Conservation (phyloP, 2,329 filamentous ascomycete genomes). For the Aspergillus chevalieri region DNA sequence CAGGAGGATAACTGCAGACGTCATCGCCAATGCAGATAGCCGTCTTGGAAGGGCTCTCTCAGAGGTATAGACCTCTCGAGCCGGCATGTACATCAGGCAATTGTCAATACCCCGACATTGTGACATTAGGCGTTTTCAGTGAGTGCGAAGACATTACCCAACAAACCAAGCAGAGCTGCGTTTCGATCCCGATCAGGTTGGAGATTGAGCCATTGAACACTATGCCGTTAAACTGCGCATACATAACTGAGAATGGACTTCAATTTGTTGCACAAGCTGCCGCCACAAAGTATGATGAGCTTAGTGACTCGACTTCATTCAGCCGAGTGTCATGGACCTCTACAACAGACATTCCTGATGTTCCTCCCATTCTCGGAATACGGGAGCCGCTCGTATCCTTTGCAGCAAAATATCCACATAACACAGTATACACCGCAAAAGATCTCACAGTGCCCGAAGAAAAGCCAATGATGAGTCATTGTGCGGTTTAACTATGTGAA, state of each 20-base stretch:
- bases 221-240: conserved; percentile 1
- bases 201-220: too few species aligned
- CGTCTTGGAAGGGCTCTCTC: conserved; percentile 1
- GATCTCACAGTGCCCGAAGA: conserved; percentile 2
- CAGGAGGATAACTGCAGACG: too few species aligned
- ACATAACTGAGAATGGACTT: background rate
- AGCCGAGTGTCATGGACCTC: too few species aligned
- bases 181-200: background rate
- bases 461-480: conserved; percentile 7
- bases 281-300: too few species aligned
- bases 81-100: conserved; percentile 6
- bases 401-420: background rate
- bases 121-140: conserved; percentile 13
- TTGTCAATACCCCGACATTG: conserved; percentile 10
- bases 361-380: background rate
- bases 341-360: too few species aligned
- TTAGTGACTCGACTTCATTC: background rate
- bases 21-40: background rate
- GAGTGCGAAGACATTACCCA: conserved; percentile 12
- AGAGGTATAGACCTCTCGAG: conserved; percentile 1
- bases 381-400: background rate
- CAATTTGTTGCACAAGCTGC: background rate
- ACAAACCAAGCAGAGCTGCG: conserved; percentile 5
- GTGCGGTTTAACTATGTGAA: conserved; percentile 8
- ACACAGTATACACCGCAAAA: conserved; percentile 1